These are phyloP conservation scores for Neofusicoccum cordaticola DNA, from an alignment of 2,329 filamentous ascomycete genomes.

Conservation along the genomic window DNA sequence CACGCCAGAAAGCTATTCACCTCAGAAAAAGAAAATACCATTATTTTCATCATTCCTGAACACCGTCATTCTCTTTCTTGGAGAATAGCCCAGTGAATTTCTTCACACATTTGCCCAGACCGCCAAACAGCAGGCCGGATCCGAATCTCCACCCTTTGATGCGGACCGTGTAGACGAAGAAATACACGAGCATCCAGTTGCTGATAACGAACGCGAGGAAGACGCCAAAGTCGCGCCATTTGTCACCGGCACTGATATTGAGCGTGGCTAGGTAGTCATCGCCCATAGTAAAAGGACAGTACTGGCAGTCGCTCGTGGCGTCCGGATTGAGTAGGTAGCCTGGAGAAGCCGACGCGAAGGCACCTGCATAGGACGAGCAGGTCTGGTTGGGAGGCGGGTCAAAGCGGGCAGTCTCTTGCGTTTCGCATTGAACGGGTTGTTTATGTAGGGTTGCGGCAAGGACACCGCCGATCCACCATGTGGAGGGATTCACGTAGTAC, in stretches of 20 bases:
- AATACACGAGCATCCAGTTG: slow-evolving; percentile 71
- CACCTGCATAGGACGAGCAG: slow-evolving; percentile 62
- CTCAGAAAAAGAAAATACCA: too few species aligned
- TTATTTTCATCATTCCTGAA: not conserved
- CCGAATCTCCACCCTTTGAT: slow-evolving; percentile 71
- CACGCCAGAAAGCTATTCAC: too few species aligned
- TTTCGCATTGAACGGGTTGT: slow-evolving; percentile 44
- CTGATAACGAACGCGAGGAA: slow-evolving; percentile 68
- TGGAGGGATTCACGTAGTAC: slow-evolving; percentile 66
- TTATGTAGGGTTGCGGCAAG: slow-evolving; percentile 61
- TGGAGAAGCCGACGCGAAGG: slow-evolving; percentile 53
- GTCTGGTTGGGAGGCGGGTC: slow-evolving; percentile 62
- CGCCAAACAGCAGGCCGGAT: slow-evolving; percentile 56
- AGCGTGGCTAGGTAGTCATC: slow-evolving; percentile 63
- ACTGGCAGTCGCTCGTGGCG: slow-evolving; percentile 61
- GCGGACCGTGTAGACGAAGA: slow-evolving; percentile 73
- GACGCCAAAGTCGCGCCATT: slow-evolving; percentile 72
- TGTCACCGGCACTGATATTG: slow-evolving; percentile 56
- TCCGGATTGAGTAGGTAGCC: slow-evolving; percentile 65
- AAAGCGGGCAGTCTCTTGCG: slow-evolving; percentile 62
- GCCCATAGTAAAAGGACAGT: slow-evolving; percentile 66
- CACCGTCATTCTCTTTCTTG: not conserved
- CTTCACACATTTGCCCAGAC: slow-evolving; percentile 36
- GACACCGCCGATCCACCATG: slow-evolving; percentile 70
- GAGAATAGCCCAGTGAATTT: not conserved